Evolutionary conservation across 2,329 filamentous ascomycete genomes (phyloP).

Genomic region (Trichoderma arundinaceum): DNA sequence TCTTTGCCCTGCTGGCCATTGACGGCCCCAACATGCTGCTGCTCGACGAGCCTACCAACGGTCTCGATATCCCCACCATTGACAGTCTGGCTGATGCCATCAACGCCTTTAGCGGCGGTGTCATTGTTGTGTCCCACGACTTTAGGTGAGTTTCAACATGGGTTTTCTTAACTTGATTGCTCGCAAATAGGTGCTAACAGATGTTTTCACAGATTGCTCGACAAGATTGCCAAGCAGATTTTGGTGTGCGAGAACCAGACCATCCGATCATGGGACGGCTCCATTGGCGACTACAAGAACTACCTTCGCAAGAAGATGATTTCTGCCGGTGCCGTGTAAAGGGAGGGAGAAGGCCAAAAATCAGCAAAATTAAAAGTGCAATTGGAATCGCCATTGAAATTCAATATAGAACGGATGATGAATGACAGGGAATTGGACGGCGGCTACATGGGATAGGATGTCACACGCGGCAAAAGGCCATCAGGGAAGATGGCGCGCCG

Average conservation of each 20-base stretch:
- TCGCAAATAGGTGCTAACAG: not conserved
- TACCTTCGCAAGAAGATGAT: conserved; percentile 99
- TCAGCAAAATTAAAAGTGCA: conserved; percentile 25
- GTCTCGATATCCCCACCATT: conserved; percentile 97
- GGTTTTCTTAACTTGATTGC: not conserved
- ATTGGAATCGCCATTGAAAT: conserved; percentile 31
- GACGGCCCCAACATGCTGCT: conserved; percentile 97
- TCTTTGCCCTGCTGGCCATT: conserved; percentile 94
- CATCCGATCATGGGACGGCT: conserved; percentile 85
- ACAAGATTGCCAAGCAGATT: conserved; percentile 99
- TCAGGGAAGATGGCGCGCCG: conserved; percentile 30
- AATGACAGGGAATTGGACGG: conserved; percentile 32
- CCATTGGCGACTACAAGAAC: conserved; percentile 96
- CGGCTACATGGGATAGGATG: conserved; percentile 32
- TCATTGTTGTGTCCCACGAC: conserved; percentile 97
- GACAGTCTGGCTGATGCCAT: conserved; percentile 97
- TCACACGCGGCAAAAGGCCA: conserved; percentile 34
- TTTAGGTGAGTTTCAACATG: conserved; percentile 95
- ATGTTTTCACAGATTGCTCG: conserved; percentile 72
- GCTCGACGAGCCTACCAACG: conserved; percentile 98
- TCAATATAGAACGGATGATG: conserved; percentile 36
- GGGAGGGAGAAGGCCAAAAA: not conserved
- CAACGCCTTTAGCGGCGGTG: conserved; percentile 94
- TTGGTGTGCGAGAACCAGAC: conserved; percentile 99
- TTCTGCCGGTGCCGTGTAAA: conserved; percentile 80